These are phyloP conservation scores for Basipetospora chlamydospora DNA, from an alignment of 2,329 filamentous ascomycete genomes.

Conservation along the genomic window DNA sequence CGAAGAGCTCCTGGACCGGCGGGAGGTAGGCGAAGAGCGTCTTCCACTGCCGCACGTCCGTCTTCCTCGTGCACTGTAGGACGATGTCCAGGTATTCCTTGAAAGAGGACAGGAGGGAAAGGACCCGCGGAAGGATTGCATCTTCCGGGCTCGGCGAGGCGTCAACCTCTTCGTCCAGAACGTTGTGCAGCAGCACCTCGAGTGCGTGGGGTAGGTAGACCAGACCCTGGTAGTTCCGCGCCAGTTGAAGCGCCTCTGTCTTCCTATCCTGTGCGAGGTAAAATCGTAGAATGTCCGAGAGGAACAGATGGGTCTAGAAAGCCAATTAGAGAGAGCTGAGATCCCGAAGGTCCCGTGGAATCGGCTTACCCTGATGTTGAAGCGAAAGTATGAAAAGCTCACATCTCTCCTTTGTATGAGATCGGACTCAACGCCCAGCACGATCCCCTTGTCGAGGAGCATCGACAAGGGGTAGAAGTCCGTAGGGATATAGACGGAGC, in stretches of 20 bases:
- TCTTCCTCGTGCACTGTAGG: conserved; percentile 93
- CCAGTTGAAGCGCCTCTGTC: conserved; percentile 66
- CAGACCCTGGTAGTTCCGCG: conserved; percentile 71
- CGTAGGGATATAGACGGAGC: conserved; percentile 62
- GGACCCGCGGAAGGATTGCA: conserved; percentile 47
- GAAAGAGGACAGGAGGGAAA: conserved; percentile 55
- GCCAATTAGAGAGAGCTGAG: not conserved
- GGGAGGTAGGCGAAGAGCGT: conserved; percentile 87
- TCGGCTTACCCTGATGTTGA: conserved; percentile 62
- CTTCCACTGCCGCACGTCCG: conserved; percentile 86
- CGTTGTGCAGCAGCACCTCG: conserved; percentile 82
- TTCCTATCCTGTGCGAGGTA: conserved; percentile 63
- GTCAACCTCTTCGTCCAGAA: conserved; percentile 90
- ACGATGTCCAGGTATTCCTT: conserved; percentile 87
- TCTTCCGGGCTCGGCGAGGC: conserved; percentile 46
- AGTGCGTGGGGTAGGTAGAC: conserved; percentile 89
- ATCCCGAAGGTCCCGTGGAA: not conserved
- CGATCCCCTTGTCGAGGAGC: conserved; percentile 74
- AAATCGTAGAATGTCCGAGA: conserved; percentile 73
- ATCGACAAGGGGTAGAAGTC: conserved; percentile 93
- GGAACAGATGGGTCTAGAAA: conserved; percentile 74
- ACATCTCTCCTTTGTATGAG: conserved; percentile 86
- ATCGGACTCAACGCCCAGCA: conserved; percentile 83
- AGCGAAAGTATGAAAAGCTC: conserved; percentile 79
- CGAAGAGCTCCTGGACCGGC: conserved; percentile 80